Base-by-base conservation (phyloP, 2,329 filamentous ascomycete genomes). In the Penicillium sclerotigenum region DNA sequence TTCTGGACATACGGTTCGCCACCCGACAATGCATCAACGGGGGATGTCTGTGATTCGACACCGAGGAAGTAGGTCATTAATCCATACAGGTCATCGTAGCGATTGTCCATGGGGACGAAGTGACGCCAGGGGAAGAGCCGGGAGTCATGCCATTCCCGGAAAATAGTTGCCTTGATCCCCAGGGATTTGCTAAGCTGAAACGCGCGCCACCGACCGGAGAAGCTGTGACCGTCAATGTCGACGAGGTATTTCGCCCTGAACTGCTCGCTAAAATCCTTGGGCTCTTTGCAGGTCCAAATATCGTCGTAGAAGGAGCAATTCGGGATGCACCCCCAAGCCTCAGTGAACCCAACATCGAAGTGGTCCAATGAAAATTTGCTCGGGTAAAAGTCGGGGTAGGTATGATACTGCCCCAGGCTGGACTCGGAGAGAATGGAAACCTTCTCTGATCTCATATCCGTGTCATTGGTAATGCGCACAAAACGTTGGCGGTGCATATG, bases 121-220 rank as follows among this genome's bases (percentile, higher is more conserved):
- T 82, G 78, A 60, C 79, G 67, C 82, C 80, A 79, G 49, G 77
- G 73, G 59, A 84, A 67, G 47, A 81, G 62, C 63, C 69, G 78
- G 65, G 61, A 78, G 60, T 83, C 81, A 58, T 82, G 80, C 80
- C 80, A 83, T 62, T 83, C 80, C 9, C 76, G 71, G 62, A 80
- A 83, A 41, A 82, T 77, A 14, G 80, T 82, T 6, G 79, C 77
- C 68, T 82, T 83, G 61, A 83, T 73, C 0, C 78, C 77, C 1
- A 81, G 66, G 2, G 74, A 77, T 26, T 76, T 80, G 40, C 73
- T 78, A 36, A 73, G 71, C 3, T 81, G 65, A 60, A 82, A 81
- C 1, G 70, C 69, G 28, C 73, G 71, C 71, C 71, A 77, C 8
- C 74, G 67, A 34, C 74, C 73, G 5, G 71, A 74, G 58, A 75